phyloP scores from a whole-genome alignment of 2,329 filamentous ascomycete species.

The Coniochaeta pulveracea region DNA sequence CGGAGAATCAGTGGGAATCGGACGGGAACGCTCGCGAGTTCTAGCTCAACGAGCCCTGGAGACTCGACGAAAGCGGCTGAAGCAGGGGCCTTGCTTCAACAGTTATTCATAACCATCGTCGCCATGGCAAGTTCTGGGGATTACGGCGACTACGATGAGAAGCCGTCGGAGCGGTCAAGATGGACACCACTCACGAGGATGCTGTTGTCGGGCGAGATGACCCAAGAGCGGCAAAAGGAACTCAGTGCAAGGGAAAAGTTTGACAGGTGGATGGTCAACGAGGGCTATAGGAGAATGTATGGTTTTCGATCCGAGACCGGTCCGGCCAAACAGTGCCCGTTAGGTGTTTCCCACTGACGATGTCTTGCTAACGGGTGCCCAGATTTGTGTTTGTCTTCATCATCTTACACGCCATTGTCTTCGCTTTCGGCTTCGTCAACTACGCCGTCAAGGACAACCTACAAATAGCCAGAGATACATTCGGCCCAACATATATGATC shows the following conservation, averaged over 20 bases:
- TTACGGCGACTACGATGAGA: constrained; percentile 19
- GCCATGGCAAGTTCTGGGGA: constrained; percentile 24
- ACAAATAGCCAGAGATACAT: constrained; percentile 50
- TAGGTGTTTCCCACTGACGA: no score
- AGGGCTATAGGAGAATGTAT: constrained; percentile 70
- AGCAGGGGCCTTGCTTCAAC: constrained; percentile 5
- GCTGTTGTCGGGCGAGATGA: constrained; percentile 75
- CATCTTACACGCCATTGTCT: constrained; percentile 63
- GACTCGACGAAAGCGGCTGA: constrained; percentile 7
- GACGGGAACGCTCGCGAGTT: no score
- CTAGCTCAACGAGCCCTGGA: no score
- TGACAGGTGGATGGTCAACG: constrained; percentile 83
- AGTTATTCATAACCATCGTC: no score
- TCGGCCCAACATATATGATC: constrained; percentile 67
- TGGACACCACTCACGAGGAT: constrained; percentile 75
- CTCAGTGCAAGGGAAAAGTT: constrained; percentile 61
- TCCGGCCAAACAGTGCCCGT: no score
- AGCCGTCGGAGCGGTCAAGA: constrained; percentile 60
- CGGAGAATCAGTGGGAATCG: no score
- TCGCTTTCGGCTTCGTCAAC: constrained; percentile 70
- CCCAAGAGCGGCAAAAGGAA: constrained; percentile 57
- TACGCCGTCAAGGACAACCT: constrained; percentile 71
- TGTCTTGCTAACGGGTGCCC: constrained; percentile 9
- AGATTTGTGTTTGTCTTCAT: constrained; percentile 71
- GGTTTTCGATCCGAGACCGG: constrained; percentile 27